Base-by-base conservation (phyloP, 2,329 filamentous ascomycete species). In the Malbranchea cinnamomea region DNA sequence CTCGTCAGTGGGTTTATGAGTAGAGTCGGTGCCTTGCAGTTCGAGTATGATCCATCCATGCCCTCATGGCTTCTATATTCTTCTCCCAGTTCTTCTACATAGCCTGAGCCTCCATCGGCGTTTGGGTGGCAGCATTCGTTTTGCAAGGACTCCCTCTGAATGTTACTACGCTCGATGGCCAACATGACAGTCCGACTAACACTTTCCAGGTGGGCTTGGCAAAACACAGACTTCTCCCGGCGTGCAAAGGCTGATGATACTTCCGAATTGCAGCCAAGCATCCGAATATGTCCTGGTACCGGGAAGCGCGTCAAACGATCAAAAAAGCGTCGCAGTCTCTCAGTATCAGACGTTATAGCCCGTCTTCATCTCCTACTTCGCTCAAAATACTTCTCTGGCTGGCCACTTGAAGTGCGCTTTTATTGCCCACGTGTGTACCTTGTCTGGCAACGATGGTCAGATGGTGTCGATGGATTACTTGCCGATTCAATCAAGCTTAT, bases 1-100 rank as follows among this genome's bases (percentile, higher is more conserved):
- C 63, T 94, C 4, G 78, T 95, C 2, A 79, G 80, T 5, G 87
- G 87, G 0, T 98, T 98, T 41, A 83, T 81, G 0, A 87, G 79
- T 41, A 77, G 77, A 45, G 72, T 87, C 20, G 83, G 81, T 0
- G 89, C 89, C 1, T 58, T 98, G 39, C 87, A 95, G 48, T 95
- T 98, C 48, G 87, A 95, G 78, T 89, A 64, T 49, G 73, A 62
- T 31, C 13, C 13, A 17, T 15, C 30, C 16, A 11, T 41, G n/a
- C n/a, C n/a, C n/a, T 25, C 17, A 13, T 15, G 23, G 15, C n/a
- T n/a, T 12, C 17, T 22, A 17, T 26, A 30, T 6, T 29, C 33
- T 34, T 17, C 24, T 33, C 17, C 20, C 12, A 12, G 10, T 29
- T 17, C 4, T 26, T 26, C 14, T 22, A 16, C 23, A 17, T 30